Conservation (phyloP, 1,284 basidiomycete species). For the Inonotus obliquus region DNA sequence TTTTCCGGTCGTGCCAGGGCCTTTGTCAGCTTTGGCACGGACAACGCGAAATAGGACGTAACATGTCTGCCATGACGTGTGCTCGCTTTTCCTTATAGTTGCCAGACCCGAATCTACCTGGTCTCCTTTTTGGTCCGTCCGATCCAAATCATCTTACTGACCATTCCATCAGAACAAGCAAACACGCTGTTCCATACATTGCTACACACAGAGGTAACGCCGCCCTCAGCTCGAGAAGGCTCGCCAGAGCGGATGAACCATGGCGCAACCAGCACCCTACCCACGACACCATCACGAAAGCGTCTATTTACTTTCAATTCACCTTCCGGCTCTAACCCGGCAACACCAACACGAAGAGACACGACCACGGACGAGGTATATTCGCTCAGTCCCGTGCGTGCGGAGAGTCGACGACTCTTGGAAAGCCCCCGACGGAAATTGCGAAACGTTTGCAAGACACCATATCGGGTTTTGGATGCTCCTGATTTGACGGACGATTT, state of each 20-base stretch:
- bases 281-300: conserved; percentile 60
- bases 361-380: conserved; percentile 81
- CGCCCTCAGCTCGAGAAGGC: conserved; percentile 52
- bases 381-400: conserved; percentile 86
- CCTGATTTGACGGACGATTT: conserved; percentile 98
- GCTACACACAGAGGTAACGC: conserved; percentile 70
- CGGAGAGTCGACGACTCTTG: conserved; percentile 79
- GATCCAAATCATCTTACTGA: background rate
- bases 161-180: conserved; percentile 56
- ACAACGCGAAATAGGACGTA: background rate
- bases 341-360: conserved; percentile 60
- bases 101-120: background rate
- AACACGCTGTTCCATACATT: conserved; percentile 72
- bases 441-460: conserved; percentile 88
- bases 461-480: conserved; percentile 96
- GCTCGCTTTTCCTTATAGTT: background rate
- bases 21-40: background rate
- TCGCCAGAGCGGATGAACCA: conserved; percentile 53
- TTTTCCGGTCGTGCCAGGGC: background rate
- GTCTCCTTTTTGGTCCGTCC: background rate
- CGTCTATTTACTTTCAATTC: conserved; percentile 69
- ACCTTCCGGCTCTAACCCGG: conserved; percentile 52
- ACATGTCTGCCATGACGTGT: background rate
- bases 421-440: conserved; percentile 80
- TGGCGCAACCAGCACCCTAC: conserved; percentile 38